phyloP scores from a whole-genome alignment of 2,329 filamentous ascomycete species.

The Aspergillus carbonarius region DNA sequence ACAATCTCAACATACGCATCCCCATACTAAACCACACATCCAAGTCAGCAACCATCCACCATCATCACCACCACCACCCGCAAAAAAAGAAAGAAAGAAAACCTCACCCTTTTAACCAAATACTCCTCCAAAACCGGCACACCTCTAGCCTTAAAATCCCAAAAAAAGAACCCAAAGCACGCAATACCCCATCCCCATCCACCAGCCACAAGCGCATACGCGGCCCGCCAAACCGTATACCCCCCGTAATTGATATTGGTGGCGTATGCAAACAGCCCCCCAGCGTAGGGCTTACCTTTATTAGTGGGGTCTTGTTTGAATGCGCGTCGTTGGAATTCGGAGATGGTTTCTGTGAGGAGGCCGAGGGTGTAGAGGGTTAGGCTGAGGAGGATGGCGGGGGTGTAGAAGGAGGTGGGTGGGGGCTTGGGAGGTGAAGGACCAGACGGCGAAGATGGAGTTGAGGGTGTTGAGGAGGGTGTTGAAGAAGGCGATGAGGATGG shows the following conservation, averaged over 20 bases:
- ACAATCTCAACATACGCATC: conserved; percentile 10
- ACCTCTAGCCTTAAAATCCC: conserved; percentile 46
- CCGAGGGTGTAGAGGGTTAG: conserved; percentile 52
- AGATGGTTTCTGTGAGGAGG: conserved; percentile 54
- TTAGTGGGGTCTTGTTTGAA: conserved; percentile 55
- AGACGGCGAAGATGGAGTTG: conserved; percentile 57
- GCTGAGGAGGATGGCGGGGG: conserved; percentile 40
- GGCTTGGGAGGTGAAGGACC: conserved; percentile 30
- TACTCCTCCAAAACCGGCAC: conserved; percentile 54
- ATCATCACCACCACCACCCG: too few species aligned
- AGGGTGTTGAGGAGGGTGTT: conserved; percentile 58
- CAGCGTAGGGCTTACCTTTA: conserved; percentile 53
- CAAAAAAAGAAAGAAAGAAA: not conserved
- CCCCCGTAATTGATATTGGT: conserved; percentile 58
- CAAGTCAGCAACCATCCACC: not conserved
- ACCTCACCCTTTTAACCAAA: conserved; percentile 38
- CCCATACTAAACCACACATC: conserved; percentile 9
- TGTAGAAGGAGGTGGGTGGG: not conserved
- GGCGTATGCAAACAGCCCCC: conserved; percentile 50
- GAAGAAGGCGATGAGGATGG: conserved; percentile 49
- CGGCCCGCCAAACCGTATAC: conserved; percentile 53
- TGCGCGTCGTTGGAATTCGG: conserved; percentile 57
- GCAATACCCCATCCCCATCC: conserved; percentile 48
- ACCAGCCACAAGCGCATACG: conserved; percentile 50
- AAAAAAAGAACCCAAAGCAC: conserved; percentile 44